Base-by-base conservation (phyloP, 345 rosid genomes). In the Hirschfeldia incana region DNA sequence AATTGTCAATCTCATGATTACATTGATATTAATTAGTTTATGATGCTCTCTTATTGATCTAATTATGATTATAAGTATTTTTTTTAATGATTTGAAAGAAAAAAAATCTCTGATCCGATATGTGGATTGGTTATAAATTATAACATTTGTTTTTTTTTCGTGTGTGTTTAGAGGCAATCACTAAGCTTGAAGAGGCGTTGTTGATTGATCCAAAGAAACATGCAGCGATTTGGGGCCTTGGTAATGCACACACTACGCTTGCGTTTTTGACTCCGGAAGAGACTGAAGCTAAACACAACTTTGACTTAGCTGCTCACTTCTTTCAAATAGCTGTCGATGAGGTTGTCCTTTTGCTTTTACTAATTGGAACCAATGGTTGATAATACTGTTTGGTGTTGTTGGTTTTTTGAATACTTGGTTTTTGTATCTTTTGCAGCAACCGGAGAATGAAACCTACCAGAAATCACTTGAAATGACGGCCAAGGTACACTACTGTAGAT, bases 101-200 rank as follows among this genome's bases (percentile, higher is more conserved):
- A 21, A 21, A 21, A 21, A 21, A 21, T 21, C 21, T 21, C 21
- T 21, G 21, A 21, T 21, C 21, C 21, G 21, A 21, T 21, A 21
- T 21, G 21, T 21, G 21, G 21, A 21, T 21, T 21, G 21, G 21
- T 21, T 21, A 21, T 21, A 21, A 21, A 21, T 21, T 21, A 21
- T 21, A 21, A 21, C 21, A 0, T 21, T 21, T 21, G 8, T 55
- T 28, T 69, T 33, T 32, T 8, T 3, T 2, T 13, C 33, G 8
- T 28, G 5, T 28, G 39, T 16, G 60, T 5, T 32, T 85, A 94
- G 99, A 94, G 53, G 89, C 96, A 7, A 86, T 94, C 76, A 66
- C 90, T 5, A 94, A 93, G 88, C 82, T 94, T 34, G 98, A 94
- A 83, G 99, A 94, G 81, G 97, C 96, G 34, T 82, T 94, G 86